phyloP scores from a whole-genome alignment of 192 early-diverging fungal species.

The Dissophora globulifera region DNA sequence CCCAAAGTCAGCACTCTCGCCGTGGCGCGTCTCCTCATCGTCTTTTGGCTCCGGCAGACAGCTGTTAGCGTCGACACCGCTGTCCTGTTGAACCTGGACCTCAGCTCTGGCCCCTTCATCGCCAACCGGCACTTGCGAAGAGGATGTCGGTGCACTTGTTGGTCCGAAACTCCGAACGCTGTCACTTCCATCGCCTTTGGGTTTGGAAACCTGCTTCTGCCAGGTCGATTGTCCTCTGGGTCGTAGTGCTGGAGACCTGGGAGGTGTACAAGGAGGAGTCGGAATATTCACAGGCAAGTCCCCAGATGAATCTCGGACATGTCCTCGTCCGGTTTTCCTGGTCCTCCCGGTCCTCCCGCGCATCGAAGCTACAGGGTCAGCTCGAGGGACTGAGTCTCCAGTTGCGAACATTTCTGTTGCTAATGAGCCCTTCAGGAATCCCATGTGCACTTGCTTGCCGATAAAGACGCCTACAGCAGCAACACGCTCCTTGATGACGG shows the following conservation, averaged over 20 bases:
- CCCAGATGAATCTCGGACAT: not conserved
- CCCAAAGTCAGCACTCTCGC: not conserved
- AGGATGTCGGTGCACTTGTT: not conserved
- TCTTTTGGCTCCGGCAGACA: not conserved
- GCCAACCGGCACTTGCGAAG: not conserved
- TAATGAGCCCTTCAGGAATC: constrained; percentile 41
- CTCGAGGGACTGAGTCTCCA: not conserved
- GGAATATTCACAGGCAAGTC: constrained; percentile 20
- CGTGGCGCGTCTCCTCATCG: not conserved
- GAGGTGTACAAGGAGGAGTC: constrained; percentile 45
- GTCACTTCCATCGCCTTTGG: too few relatives aligned
- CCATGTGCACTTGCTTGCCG: constrained; percentile 50
- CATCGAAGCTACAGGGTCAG: not conserved
- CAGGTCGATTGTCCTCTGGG: constrained; percentile 2
- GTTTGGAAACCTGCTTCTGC: constrained; percentile 16
- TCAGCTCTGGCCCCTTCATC: not conserved
- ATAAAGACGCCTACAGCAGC: constrained; percentile 51
- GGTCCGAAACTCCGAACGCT: not conserved
- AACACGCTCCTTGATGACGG: constrained; percentile 29
- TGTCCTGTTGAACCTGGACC: too few relatives aligned
- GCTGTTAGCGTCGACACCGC: too few relatives aligned
- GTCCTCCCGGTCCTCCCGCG: too few relatives aligned
- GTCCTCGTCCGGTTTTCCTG: not conserved
- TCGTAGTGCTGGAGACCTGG: constrained; percentile 34
- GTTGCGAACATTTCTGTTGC: constrained; percentile 45